These are phyloP conservation scores for Begonia loranthoides DNA, from an alignment of 306 rosid genomes.

Conservation along the genomic window DNA sequence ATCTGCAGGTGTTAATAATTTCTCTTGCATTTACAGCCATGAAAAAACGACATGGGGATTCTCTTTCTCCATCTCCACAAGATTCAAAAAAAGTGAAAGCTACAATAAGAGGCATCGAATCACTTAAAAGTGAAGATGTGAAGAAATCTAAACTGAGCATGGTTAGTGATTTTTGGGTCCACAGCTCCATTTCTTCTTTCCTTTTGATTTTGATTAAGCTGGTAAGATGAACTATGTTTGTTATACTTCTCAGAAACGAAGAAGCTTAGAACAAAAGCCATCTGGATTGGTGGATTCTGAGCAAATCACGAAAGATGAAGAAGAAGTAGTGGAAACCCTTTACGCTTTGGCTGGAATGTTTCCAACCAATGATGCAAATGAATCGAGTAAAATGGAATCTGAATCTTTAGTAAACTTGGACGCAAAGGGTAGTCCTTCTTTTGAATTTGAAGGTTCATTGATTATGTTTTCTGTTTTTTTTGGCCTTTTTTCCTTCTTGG, in stretches of 20 bases:
- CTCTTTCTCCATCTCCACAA: slow-evolving; percentile 21
- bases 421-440: slow-evolving; percentile 18
- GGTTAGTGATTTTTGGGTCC: slow-evolving; percentile 17
- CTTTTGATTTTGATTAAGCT: slow-evolving; percentile 8
- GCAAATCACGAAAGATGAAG: slow-evolving; percentile 75
- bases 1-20: not conserved
- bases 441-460: slow-evolving; percentile 39
- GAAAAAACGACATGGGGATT: slow-evolving; percentile 62
- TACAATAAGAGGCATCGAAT: slow-evolving; percentile 24
- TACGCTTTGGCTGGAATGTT: slow-evolving; percentile 72
- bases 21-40: slow-evolving; percentile 23
- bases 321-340: slow-evolving; percentile 76
- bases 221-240: not conserved
- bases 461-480: not conserved
- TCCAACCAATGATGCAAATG: slow-evolving; percentile 8
- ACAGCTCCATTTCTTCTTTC: slow-evolving; percentile 2
- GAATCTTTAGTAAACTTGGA: slow-evolving; percentile 4
- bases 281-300: slow-evolving; percentile 28
- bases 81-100: slow-evolving; percentile 43
- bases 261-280: not conserved
- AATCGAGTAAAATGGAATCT: slow-evolving; percentile 7
- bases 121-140: slow-evolving; percentile 18
- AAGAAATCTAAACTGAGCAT: slow-evolving; percentile 33
- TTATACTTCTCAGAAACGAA: too few species aligned
- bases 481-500: not conserved